These are phyloP conservation scores for Saturnispora bothae DNA, from an alignment of 805 yeast genomes.

Conservation along the genomic window DNA sequence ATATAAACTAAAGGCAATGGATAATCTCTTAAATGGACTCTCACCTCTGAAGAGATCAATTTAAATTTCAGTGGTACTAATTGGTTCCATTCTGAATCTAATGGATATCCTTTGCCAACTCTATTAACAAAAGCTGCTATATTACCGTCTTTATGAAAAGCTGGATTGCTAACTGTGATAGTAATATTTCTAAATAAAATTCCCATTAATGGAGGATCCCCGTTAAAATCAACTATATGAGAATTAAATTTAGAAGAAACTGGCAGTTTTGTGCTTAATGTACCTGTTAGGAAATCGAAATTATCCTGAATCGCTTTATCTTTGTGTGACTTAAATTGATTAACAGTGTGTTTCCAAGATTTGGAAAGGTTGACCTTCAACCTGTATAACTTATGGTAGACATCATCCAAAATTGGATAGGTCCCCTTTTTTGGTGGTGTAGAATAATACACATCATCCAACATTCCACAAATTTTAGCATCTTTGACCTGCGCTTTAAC, in stretches of 20 bases:
- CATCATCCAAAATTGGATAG: slow-evolving; percentile 6
- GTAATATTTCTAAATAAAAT: slow-evolving; percentile 38
- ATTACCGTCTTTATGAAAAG: slow-evolving; percentile 32
- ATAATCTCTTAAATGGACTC: slow-evolving; percentile 72
- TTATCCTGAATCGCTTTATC: slow-evolving; percentile 31
- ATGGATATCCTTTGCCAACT: slow-evolving; percentile 78
- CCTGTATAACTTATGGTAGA: slow-evolving; percentile 14
- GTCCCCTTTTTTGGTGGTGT: background rate
- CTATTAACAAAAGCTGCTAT: slow-evolving; percentile 54
- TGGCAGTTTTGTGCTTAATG: slow-evolving; percentile 19
- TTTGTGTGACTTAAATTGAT: slow-evolving; percentile 33
- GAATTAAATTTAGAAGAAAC: slow-evolving; percentile 34
- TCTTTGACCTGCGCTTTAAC: background rate
- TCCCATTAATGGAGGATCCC: slow-evolving; percentile 41
- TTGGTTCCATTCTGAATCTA: slow-evolving; percentile 55
- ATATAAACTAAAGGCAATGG: slow-evolving; percentile 75
- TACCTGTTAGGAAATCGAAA: slow-evolving; percentile 34
- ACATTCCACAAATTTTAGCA: background rate
- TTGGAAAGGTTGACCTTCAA: slow-evolving; percentile 28
- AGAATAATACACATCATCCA: background rate
- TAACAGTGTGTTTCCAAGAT: slow-evolving; percentile 62
- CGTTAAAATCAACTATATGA: slow-evolving; percentile 35
- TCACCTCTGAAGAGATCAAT: slow-evolving; percentile 45
- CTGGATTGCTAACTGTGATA: slow-evolving; percentile 36
- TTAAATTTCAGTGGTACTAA: slow-evolving; percentile 55